Conservation (phyloP, 805 yeast genomes). For the Myxozyma geophila region DNA sequence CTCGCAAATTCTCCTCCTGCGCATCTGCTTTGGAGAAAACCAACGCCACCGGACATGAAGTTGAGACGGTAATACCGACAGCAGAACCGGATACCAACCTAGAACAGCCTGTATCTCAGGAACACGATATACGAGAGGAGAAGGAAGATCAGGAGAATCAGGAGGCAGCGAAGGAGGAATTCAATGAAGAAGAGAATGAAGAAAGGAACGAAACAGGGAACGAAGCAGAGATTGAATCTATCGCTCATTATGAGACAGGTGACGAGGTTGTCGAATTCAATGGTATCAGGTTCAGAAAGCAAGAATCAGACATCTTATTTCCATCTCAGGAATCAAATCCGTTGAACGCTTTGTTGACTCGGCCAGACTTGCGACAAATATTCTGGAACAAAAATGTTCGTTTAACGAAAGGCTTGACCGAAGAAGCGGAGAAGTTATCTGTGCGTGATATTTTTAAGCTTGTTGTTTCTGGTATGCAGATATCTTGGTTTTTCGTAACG, state of each 20-base stretch:
- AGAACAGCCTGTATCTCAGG: too few relatives aligned
- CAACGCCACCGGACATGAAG: too few relatives aligned
- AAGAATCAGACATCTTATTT: background rate
- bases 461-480: slow-evolving; percentile 12
- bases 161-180: background rate
- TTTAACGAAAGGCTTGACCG: slow-evolving; percentile 9
- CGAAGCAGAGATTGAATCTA: background rate
- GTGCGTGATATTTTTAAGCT: slow-evolving; percentile 13
- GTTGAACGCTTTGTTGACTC: slow-evolving; percentile 3
- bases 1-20: too few relatives aligned
- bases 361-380: background rate
- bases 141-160: too few relatives aligned
- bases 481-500: background rate
- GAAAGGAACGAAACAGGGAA: background rate
- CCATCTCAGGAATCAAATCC: background rate
- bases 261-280: slow-evolving; percentile 4
- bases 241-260: background rate
- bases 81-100: too few relatives aligned
- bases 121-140: too few relatives aligned
- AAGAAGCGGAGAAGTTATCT: background rate
- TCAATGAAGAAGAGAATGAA: background rate
- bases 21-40: too few relatives aligned
- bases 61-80: too few relatives aligned
- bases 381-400: slow-evolving; percentile 20
- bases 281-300: background rate